Evolutionary conservation across 2,329 filamentous ascomycete genomes (phyloP).

Genomic region (Phyllosticta ampelicida): DNA sequence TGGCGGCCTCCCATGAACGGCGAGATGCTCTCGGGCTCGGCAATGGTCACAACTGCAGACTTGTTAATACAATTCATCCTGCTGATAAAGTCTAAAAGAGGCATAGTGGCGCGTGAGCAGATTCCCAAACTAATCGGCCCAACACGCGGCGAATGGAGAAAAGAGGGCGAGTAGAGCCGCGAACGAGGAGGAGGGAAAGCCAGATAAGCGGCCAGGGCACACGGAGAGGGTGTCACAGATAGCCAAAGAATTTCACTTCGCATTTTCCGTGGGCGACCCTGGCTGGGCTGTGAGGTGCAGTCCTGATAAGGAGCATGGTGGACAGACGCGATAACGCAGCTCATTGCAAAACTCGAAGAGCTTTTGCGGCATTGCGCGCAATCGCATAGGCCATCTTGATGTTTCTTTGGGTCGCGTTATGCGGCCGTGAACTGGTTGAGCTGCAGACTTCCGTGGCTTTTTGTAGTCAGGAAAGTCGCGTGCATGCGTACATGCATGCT

Average conservation of each 20-base stretch:
- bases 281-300: background rate
- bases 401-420: background rate
- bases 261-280: background rate
- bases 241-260: background rate
- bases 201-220: background rate
- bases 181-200: background rate
- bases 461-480: background rate
- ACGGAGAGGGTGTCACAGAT: background rate
- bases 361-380: background rate
- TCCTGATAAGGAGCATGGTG: too few relatives aligned
- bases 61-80: slow-evolving; percentile 1
- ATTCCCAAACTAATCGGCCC: background rate
- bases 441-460: background rate
- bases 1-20: slow-evolving; percentile 36
- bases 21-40: slow-evolving; percentile 35
- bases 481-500: background rate
- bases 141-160: background rate
- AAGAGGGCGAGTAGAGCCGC: background rate
- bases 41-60: slow-evolving; percentile 35
- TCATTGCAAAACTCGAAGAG: background rate
- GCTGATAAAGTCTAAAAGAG: background rate
- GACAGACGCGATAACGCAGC: background rate
- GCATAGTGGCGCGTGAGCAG: background rate
- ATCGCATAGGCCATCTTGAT: background rate
- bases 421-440: background rate